Base-by-base conservation (phyloP, 495 filamentous ascomycete species). In the Penicillium alfredii region DNA sequence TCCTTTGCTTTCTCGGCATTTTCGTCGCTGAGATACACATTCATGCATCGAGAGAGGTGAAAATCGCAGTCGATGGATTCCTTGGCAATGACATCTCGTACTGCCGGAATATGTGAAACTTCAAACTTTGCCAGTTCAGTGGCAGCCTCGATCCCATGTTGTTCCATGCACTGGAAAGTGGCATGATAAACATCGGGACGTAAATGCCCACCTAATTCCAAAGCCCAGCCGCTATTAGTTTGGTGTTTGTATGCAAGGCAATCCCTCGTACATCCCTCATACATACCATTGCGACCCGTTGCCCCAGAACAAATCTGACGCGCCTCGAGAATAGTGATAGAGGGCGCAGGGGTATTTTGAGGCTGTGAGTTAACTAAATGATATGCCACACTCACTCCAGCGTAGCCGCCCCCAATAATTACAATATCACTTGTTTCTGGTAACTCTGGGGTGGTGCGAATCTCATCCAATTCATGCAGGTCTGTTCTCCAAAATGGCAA, bases 341-440 rank as follows among this genome's bases (percentile, higher is more conserved):
- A 38, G 0, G 56, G 58, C 10, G 43, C 4, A 2, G 28, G 22
- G 6, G 45, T 26, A 9, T 45, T 36, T 7, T 40, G 31, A 15
- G 42, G 19, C 18, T 57, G 37, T n/a, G 40, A 41, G 20, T 50
- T 54, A 4, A 82, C 64, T 1, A 86, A 61, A 27, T 77, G 68
- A 62, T 74, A 80, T 3, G 83, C 81, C 4, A 78, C 56, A 1
- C 70, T 66, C 0, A 78, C 69, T 8, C 82, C 83, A 3, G 77
- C 77, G 39, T 84, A 86, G 4, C 82, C 84, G 35, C 76, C 78
- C 6, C 84, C 83, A 23, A 87, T 75, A 16, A 87, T 78, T n/a
- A 86, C 61, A 6, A 73, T 72, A 29, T 84, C 77, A 20, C 66
- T 72, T 6, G 60, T 52, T 0, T 37, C 17, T 11, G 74, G 80